Evolutionary conservation across 1,284 basidiomycete genomes (phyloP), one percentile per base, ranked within the genome.

Genomic region (Cryptococcus jaspeensis): DNA sequence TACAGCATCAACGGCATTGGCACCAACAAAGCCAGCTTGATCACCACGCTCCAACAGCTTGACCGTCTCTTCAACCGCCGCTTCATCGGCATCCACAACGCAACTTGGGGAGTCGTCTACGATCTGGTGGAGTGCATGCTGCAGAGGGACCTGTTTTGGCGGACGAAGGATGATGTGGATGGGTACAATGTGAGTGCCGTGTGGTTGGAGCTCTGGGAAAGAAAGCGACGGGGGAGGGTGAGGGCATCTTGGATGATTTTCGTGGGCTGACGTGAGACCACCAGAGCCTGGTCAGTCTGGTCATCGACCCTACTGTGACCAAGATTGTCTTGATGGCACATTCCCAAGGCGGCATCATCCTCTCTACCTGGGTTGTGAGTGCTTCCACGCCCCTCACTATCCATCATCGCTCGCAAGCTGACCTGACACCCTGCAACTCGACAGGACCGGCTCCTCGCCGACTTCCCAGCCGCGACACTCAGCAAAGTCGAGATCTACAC

Each of bases 401-500:
- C n/a, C n/a, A n/a, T n/a, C n/a, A n/a, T n/a, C n/a, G n/a, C n/a
- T n/a, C n/a, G n/a, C 15, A 5, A 2, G 2, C 35, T n/a, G n/a
- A n/a, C 15, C n/a, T n/a, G n/a, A n/a, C n/a, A n/a, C n/a, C n/a
- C n/a, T n/a, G n/a, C n/a, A n/a, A n/a, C n/a, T 18, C 23, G 16
- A 15, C 53, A 66, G 63, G 64, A 67, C 57, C 64, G 66, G 50
- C 62, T 71, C 25, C 64, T 71, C n/a, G 47, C 60, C 42, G 67
- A 72, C 52, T 70, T 70, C 45, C 55, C 65, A 23, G 36, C 56
- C 35, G 60, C 57, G 23, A 37, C 56, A 7, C 65, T 70, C n/a
- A 18, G 52, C 50, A 71, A 70, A 51, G 53, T 72, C 51, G 70
- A 74, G 54, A 58, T 74, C 39, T 74, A 74, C 64, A 72, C 72